Evolutionary conservation across 805 yeast genomes (phyloP).

Genomic region (Wickerhamomyces strasburgensis): DNA sequence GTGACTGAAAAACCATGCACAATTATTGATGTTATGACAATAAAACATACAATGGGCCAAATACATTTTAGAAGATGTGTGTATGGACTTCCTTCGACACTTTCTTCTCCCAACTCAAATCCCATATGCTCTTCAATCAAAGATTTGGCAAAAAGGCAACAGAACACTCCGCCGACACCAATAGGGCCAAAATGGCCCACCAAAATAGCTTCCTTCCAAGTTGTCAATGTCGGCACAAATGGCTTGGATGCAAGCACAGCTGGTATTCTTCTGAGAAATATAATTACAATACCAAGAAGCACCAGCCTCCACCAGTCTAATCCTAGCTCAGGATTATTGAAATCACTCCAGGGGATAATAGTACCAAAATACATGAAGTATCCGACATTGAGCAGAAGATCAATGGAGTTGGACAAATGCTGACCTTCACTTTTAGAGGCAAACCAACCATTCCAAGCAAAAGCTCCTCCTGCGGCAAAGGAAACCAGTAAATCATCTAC

Average conservation of each 20-base stretch:
- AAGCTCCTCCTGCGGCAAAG: slow-evolving; percentile 90
- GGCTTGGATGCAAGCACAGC: slow-evolving; percentile 73
- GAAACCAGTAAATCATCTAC: slow-evolving; percentile 86
- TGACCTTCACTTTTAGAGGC: slow-evolving; percentile 77
- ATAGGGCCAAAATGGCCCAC: slow-evolving; percentile 97
- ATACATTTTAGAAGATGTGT: slow-evolving; percentile 43
- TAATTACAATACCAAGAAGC: slow-evolving; percentile 65
- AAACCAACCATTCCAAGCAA: slow-evolving; percentile 92
- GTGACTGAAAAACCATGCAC: slow-evolving; percentile 92
- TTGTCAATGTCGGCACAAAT: slow-evolving; percentile 77
- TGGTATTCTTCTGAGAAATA: slow-evolving; percentile 77
- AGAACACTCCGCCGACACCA: slow-evolving; percentile 91
- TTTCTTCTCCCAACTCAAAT: slow-evolving; percentile 29
- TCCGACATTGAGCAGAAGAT: slow-evolving; percentile 73
- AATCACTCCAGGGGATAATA: slow-evolving; percentile 81
- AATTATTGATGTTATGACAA: slow-evolving; percentile 76
- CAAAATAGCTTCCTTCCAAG: slow-evolving; percentile 91
- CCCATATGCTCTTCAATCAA: slow-evolving; percentile 43
- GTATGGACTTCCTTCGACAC: slow-evolving; percentile 53
- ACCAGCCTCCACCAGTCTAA: slow-evolving; percentile 75
- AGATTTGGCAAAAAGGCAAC: slow-evolving; percentile 70
- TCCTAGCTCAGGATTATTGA: slow-evolving; percentile 58
- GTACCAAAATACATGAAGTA: slow-evolving; percentile 90
- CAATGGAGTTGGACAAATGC: slow-evolving; percentile 87
- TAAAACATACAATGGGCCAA: slow-evolving; percentile 81